These are phyloP conservation scores for Tetrahymena borealis DNA, from an alignment of 73 alveolate genomes.

Conservation along the genomic window DNA sequence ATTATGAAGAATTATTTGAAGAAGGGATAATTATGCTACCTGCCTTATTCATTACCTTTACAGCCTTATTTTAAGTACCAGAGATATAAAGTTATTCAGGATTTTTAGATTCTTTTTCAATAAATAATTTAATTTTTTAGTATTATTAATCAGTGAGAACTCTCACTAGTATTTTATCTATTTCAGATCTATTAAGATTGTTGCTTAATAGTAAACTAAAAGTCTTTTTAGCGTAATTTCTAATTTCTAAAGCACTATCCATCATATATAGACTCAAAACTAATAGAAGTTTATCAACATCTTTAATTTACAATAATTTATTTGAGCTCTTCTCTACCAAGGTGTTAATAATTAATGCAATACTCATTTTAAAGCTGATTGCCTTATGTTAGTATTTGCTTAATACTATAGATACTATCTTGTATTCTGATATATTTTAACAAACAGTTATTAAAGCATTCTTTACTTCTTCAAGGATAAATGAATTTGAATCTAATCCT, in stretches of 20 bases:
- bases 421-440: slow-evolving; percentile 21
- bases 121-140: background rate
- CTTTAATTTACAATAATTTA: background rate
- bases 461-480: slow-evolving; percentile 35
- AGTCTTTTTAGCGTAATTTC: background rate
- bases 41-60: background rate
- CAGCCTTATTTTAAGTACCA: background rate
- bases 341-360: slow-evolving; percentile 6
- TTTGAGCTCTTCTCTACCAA: background rate
- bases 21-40: background rate
- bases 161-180: background rate
- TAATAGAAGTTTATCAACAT: slow-evolving; percentile 3
- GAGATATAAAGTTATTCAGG: background rate
- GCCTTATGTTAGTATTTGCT: slow-evolving; percentile 27
- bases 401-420: background rate
- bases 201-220: background rate
- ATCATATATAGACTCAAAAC: background rate
- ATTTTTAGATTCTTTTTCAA: background rate
- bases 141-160: background rate
- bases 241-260: slow-evolving; percentile 2
- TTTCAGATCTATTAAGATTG: background rate
- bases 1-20: background rate
- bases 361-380: slow-evolving; percentile 9
- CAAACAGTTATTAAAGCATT: slow-evolving; percentile 5
- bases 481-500: slow-evolving; percentile 19